These are phyloP conservation scores for Rhynchosporium agropyri DNA, from an alignment of 2,329 filamentous ascomycete species.

Conservation along the genomic window DNA sequence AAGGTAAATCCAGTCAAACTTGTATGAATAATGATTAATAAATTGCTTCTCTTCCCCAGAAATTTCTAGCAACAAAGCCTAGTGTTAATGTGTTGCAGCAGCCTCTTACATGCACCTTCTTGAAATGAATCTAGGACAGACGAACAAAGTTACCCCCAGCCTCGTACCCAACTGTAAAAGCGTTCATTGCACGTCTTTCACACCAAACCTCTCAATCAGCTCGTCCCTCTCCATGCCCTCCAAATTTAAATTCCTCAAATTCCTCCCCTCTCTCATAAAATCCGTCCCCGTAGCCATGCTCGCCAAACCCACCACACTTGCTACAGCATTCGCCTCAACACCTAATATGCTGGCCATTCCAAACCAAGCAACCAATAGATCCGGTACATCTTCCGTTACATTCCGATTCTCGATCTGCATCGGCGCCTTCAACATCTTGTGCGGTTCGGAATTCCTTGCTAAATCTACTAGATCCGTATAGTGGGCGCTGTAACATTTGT, in stretches of 20 bases:
- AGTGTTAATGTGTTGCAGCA: too few relatives aligned
- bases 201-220: conserved; percentile 19
- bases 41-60: too few relatives aligned
- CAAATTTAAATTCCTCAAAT: conserved; percentile 20
- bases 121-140: too few relatives aligned
- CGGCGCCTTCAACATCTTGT: conserved; percentile 16
- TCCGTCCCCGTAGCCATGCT: conserved; percentile 19
- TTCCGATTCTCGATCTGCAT: conserved; percentile 20
- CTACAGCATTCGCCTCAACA: conserved; percentile 15
- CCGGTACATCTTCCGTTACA: conserved; percentile 27
- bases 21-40: too few relatives aligned
- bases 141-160: too few relatives aligned
- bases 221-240: conserved; percentile 14
- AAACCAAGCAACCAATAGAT: conserved; percentile 27
- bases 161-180: neutral
- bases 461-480: conserved; percentile 19
- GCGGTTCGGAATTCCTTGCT: conserved; percentile 13
- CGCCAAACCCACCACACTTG: conserved; percentile 16
- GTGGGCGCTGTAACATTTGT: conserved; percentile 19
- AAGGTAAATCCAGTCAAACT: too few relatives aligned
- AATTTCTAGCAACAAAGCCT: too few relatives aligned
- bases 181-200: neutral
- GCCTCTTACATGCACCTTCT: too few relatives aligned
- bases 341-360: conserved; percentile 22
- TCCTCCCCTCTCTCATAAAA: conserved; percentile 10